Evolutionary conservation across 106 monocot genomes (phyloP).

Genomic region (Chionographis japonica): DNA sequence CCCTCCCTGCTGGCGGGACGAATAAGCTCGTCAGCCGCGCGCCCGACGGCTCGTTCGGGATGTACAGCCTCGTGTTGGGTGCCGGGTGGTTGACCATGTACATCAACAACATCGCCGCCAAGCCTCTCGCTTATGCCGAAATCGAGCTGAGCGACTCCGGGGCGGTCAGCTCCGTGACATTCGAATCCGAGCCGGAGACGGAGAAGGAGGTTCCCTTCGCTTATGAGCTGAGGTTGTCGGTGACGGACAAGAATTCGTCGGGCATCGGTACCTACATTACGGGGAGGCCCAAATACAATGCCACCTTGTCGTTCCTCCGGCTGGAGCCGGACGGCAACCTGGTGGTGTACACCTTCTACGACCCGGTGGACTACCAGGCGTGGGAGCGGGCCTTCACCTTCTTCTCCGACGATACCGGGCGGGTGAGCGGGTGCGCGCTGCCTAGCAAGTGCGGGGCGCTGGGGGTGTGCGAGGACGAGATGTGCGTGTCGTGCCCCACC

Average conservation of each 20-base stretch:
- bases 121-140: conserved; percentile 16
- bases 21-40: conserved; percentile 19
- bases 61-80: conserved; percentile 25
- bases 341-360: conserved; percentile 17
- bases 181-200: neutral
- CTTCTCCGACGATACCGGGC: conserved; percentile 4
- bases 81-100: conserved; percentile 16
- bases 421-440: conserved; percentile 5
- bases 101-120: conserved; percentile 7
- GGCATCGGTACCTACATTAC: neutral
- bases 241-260: neutral
- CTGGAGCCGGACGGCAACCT: conserved; percentile 22
- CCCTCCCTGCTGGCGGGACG: conserved; percentile 8
- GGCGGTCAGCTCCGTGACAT: neutral
- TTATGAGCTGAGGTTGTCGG: neutral
- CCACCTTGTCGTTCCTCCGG: conserved; percentile 13
- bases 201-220: neutral
- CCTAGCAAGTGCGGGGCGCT: conserved; percentile 29
- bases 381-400: conserved; percentile 12
- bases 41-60: conserved; percentile 14
- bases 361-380: conserved; percentile 11
- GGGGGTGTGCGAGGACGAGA: conserved; percentile 26
- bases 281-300: conserved; percentile 19
- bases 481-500: conserved; percentile 38
- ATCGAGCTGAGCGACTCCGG: neutral